phyloP scores from a whole-genome alignment of 805 yeast genomes.

The Saccharomycopsis babjevae region DNA sequence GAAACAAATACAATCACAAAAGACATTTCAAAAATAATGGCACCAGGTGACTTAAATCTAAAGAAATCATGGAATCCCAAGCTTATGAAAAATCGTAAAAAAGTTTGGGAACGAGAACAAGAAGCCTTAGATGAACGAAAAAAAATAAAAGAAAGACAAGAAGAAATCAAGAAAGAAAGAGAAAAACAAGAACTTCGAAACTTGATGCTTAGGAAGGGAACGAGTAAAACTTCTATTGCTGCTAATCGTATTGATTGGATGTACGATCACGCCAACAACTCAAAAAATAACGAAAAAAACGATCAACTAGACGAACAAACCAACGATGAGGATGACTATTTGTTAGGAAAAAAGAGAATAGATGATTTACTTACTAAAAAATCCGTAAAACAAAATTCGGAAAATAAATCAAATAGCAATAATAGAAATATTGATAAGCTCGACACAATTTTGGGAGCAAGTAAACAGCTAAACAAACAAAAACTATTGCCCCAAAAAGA shows the following conservation, averaged over 20 bases:
- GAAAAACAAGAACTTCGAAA: slow-evolving; percentile 47
- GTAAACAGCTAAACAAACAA: slow-evolving; percentile 5
- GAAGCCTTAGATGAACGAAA: slow-evolving; percentile 62
- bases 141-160: slow-evolving; percentile 49
- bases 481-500: slow-evolving; percentile 19
- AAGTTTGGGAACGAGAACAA: slow-evolving; percentile 77
- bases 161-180: slow-evolving; percentile 52
- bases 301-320: slow-evolving; percentile 24
- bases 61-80: slow-evolving; percentile 98
- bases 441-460: slow-evolving; percentile 23
- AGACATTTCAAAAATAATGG: slow-evolving; percentile 24
- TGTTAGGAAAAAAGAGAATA: slow-evolving; percentile 42
- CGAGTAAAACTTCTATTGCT: slow-evolving; percentile 26
- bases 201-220: slow-evolving; percentile 32
- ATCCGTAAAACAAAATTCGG: slow-evolving; percentile 9
- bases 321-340: slow-evolving; percentile 37
- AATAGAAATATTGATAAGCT: slow-evolving; percentile 20
- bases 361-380: slow-evolving; percentile 28
- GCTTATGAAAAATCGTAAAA: slow-evolving; percentile 69
- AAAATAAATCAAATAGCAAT: background rate
- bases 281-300: slow-evolving; percentile 20
- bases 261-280: slow-evolving; percentile 44
- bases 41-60: slow-evolving; percentile 74
- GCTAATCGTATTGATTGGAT: slow-evolving; percentile 67
- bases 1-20: background rate